Evolutionary conservation across 2,329 filamentous ascomycete genomes (phyloP).

Genomic region (Ophiosphaerella herpotricha): DNA sequence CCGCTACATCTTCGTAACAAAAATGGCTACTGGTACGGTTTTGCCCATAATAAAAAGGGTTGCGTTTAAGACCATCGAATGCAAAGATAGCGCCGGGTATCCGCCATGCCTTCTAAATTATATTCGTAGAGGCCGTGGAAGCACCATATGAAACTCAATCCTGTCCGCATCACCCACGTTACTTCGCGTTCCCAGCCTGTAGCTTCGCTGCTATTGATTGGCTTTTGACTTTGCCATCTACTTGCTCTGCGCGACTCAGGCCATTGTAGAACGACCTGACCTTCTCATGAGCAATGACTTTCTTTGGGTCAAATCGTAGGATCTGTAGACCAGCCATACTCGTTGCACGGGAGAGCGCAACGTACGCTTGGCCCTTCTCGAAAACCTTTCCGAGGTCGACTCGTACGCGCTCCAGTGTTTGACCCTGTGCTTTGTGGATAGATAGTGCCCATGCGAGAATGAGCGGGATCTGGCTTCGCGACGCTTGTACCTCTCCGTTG

Average conservation of each 20-base stretch:
- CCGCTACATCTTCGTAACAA: too few species aligned
- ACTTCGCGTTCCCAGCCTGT: constrained; percentile 25
- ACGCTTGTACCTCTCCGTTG: constrained; percentile 89
- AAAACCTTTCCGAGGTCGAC: constrained; percentile 92
- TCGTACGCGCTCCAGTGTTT: constrained; percentile 90
- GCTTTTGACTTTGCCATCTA: constrained; percentile 41
- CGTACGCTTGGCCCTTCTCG: constrained; percentile 97
- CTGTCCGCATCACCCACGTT: neutral
- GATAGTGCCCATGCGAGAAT: constrained; percentile 97
- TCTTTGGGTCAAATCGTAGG: constrained; percentile 81
- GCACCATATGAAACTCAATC: neutral
- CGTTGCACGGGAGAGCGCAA: constrained; percentile 91
- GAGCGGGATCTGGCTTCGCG: constrained; percentile 74
- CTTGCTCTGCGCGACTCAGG: constrained; percentile 70
- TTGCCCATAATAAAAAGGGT: too few species aligned
- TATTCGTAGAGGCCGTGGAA: too few species aligned
- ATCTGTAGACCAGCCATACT: constrained; percentile 87
- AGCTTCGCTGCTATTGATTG: constrained; percentile 37
- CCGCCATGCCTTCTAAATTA: too few species aligned
- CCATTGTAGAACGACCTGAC: constrained; percentile 86
- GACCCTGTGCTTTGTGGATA: constrained; percentile 97
- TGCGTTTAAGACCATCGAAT: too few species aligned
- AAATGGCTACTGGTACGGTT: too few species aligned
- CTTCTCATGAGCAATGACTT: constrained; percentile 91
- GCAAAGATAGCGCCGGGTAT: too few species aligned